Percentiles rank a stretch among this genome's conserved stretches.
These are phyloP conservation scores for Lipomyces orientalis DNA, from an alignment of 805 yeast species.

Conservation along the genomic window DNA sequence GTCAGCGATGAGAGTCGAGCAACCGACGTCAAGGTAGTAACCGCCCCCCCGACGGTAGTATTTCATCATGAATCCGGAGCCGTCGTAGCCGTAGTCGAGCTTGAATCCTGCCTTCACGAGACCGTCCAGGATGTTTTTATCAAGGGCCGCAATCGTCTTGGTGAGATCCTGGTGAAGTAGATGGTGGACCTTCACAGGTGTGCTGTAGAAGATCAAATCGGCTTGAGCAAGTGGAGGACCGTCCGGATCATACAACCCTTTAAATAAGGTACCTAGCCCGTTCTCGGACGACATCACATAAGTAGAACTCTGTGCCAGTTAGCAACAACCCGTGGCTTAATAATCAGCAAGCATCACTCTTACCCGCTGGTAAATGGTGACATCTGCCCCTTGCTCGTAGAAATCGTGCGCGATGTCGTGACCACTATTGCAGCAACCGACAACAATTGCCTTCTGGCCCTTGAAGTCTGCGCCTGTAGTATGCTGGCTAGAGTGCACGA, in stretches of 20 bases:
- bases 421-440: conserved; percentile 54
- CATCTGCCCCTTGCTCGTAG: conserved; percentile 52
- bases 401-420: conserved; percentile 55
- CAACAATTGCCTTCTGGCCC: conserved; percentile 51
- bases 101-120: conserved; percentile 48
- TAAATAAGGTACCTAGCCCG: conserved; percentile 45
- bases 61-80: conserved; percentile 51
- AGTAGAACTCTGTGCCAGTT: conserved; percentile 44
- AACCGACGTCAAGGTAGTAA: conserved; percentile 54
- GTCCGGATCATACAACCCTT: conserved; percentile 47
- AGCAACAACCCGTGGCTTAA: neutral
- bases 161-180: conserved; percentile 48
- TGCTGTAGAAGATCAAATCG: conserved; percentile 47
- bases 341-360: neutral
- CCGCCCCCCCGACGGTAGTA: conserved; percentile 53
- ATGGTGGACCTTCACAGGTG: conserved; percentile 47
- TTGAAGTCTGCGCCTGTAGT: conserved; percentile 50
- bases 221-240: conserved; percentile 51
- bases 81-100: conserved; percentile 52
- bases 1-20: conserved; percentile 50
- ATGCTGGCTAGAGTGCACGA: conserved; percentile 52
- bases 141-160: conserved; percentile 46
- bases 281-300: conserved; percentile 50
- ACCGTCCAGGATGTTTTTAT: conserved; percentile 44
- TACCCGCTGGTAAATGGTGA: conserved; percentile 50